phyloP scores from a whole-genome alignment of 768 basidiomycete genomes.

The Tulasnella sp. region DNA sequence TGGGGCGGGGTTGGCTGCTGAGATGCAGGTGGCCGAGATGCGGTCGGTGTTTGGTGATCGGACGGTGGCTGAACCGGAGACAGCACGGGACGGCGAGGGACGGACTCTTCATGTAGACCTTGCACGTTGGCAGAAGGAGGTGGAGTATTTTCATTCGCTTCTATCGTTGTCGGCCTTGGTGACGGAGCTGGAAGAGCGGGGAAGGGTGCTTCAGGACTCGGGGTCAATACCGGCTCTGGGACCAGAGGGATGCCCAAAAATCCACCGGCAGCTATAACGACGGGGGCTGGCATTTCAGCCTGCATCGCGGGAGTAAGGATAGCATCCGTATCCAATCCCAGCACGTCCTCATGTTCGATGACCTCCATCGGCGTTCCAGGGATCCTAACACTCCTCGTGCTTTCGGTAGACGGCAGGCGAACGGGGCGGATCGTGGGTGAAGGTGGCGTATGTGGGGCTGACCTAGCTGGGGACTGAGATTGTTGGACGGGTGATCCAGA shows the following conservation, averaged over 20 bases:
- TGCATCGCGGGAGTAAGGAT: neutral
- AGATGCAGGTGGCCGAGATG: neutral
- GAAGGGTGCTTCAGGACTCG: neutral
- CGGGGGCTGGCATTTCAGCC: neutral
- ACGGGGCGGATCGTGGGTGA: slow-evolving; percentile 8
- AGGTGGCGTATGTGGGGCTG: slow-evolving; percentile 1
- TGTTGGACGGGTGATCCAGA: neutral
- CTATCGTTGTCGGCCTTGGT: neutral
- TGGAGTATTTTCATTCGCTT: neutral
- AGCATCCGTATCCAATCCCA: slow-evolving; percentile 7
- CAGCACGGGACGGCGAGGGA: neutral
- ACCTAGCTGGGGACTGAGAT: neutral
- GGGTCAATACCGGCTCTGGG: neutral
- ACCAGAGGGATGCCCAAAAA: slow-evolving; percentile 6
- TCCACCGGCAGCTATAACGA: neutral
- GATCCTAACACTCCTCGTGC: neutral
- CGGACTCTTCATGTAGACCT: neutral
- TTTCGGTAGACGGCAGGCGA: slow-evolving; percentile 12
- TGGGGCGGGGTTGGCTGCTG: neutral
- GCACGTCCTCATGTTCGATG: neutral
- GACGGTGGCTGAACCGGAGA: slow-evolving; percentile 11
- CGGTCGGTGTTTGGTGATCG: neutral
- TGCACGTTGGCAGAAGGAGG: neutral
- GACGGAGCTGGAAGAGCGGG: neutral
- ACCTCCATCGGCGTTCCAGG: slow-evolving; percentile 11